Percentiles rank a stretch among this genome's conserved stretches.
Evolutionary conservation across 2,329 filamentous ascomycete genomes (phyloP).

Genomic region (Phaeoacremonium minimum): DNA sequence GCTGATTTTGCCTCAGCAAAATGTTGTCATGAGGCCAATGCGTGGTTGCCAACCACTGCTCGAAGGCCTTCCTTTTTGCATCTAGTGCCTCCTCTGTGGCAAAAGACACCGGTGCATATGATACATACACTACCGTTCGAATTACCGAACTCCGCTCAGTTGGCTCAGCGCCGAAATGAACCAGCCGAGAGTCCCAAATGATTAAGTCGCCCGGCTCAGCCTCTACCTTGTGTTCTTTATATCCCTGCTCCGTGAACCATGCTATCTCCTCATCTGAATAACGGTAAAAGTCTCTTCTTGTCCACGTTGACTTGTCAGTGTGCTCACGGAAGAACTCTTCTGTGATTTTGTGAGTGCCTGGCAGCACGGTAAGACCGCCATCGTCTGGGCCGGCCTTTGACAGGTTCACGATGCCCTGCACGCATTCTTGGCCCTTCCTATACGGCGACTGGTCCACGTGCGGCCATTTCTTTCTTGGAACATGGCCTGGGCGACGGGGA

Average conservation of each 20-base stretch:
- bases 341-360: constrained; percentile 20
- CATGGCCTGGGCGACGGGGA: constrained; percentile 19
- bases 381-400: constrained; percentile 27
- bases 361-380: constrained; percentile 28
- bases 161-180: constrained; percentile 29
- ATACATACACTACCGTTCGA: constrained; percentile 26
- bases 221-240: constrained; percentile 24
- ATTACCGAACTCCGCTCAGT: constrained; percentile 15
- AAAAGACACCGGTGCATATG: constrained; percentile 25
- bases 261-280: constrained; percentile 22
- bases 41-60: constrained; percentile 19
- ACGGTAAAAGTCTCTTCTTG: constrained; percentile 20
- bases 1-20: neutral
- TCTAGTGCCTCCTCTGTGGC: constrained; percentile 20
- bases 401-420: constrained; percentile 24
- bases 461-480: constrained; percentile 24
- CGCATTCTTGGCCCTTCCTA: constrained; percentile 18
- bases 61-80: constrained; percentile 21
- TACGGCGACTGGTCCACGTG: constrained; percentile 26
- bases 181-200: constrained; percentile 28
- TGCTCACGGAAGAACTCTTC: constrained; percentile 25
- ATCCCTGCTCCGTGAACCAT: constrained; percentile 24
- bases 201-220: constrained; percentile 31
- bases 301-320: constrained; percentile 17
- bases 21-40: constrained; percentile 18